Evolutionary conservation across 345 rosid genomes (phyloP).

Genomic region (Eucalyptus melliodora): DNA sequence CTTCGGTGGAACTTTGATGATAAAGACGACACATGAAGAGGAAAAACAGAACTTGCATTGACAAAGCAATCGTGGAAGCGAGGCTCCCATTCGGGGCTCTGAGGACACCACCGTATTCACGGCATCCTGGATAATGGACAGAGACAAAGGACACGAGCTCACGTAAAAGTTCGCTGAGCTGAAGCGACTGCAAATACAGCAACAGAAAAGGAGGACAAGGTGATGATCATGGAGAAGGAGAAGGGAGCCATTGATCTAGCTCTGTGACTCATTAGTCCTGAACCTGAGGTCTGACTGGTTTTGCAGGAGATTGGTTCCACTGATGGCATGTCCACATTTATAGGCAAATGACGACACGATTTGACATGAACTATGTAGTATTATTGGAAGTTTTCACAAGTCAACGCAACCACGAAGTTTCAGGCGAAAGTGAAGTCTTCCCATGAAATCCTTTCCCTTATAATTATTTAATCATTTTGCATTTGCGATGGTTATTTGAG

Average conservation of each 20-base stretch:
- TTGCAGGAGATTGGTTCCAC: neutral
- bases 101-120: constrained; percentile 3
- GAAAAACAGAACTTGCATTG: constrained; percentile 1
- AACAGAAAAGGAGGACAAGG: neutral
- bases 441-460: too few species aligned
- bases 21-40: neutral
- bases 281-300: neutral
- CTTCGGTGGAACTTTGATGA: neutral
- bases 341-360: neutral
- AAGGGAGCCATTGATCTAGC: neutral
- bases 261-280: neutral
- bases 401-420: too few species aligned
- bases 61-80: constrained; percentile 45
- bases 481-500: neutral
- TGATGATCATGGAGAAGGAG: neutral
- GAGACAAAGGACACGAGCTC: constrained; percentile 12
- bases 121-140: constrained; percentile 2
- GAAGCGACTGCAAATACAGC: neutral
- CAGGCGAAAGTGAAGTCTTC: too few species aligned
- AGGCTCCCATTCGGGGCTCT: constrained; percentile 22
- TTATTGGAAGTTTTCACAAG: too few species aligned
- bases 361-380: neutral
- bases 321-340: neutral
- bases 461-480: too few species aligned
- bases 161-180: constrained; percentile 4